Conservation (phyloP, 805 yeast genomes). For the Candida montana region DNA sequence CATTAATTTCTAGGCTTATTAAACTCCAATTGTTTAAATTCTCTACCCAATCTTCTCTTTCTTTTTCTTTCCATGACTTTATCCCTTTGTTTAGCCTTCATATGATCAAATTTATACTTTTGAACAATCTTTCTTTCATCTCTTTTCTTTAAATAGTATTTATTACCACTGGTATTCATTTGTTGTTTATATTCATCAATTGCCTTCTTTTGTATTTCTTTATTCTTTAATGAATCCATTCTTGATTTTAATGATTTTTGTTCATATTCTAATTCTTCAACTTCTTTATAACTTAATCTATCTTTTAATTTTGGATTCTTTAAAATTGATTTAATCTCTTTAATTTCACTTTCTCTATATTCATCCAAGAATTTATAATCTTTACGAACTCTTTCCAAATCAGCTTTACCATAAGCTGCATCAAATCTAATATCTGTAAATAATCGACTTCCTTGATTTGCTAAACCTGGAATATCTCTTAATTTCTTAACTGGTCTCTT, state of each 20-base stretch:
- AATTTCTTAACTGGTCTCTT: constrained; percentile 64
- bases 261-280: constrained; percentile 46
- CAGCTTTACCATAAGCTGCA: constrained; percentile 82
- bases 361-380: constrained; percentile 84
- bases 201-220: constrained; percentile 69
- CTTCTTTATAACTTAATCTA: constrained; percentile 38
- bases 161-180: constrained; percentile 36
- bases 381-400: constrained; percentile 57
- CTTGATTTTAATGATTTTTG: constrained; percentile 64
- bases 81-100: constrained; percentile 68
- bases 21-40: constrained; percentile 51
- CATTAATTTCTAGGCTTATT: constrained; percentile 24
- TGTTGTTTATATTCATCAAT: constrained; percentile 48
- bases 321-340: constrained; percentile 49
- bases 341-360: constrained; percentile 71
- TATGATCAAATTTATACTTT: constrained; percentile 69
- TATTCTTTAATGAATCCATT: constrained; percentile 61
- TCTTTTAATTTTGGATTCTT: constrained; percentile 45
- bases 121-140: constrained; percentile 72
- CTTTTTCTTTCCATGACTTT: constrained; percentile 84
- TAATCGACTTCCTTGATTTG: constrained; percentile 32
- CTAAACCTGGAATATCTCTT: constrained; percentile 70
- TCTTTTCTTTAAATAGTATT: constrained; percentile 57
- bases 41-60: constrained; percentile 78
- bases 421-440: constrained; percentile 88